phyloP scores from a whole-genome alignment of 805 yeast species.

The Zygosaccharomyces bailii region DNA sequence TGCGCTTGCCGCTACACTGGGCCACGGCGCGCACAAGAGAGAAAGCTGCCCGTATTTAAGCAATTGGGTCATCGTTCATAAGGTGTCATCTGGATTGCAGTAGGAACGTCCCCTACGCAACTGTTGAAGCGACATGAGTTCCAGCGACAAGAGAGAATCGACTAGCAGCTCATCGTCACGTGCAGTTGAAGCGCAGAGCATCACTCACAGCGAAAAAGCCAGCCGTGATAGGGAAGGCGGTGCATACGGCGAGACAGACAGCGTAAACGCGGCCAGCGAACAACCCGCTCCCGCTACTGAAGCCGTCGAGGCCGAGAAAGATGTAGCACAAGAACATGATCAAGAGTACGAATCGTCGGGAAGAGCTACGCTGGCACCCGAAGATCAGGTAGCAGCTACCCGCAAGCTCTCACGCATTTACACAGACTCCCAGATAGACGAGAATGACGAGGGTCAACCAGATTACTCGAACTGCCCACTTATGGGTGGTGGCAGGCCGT shows the following conservation, averaged over 20 bases:
- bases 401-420: conserved; percentile 42
- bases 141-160: background rate
- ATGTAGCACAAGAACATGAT: background rate
- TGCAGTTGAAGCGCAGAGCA: background rate
- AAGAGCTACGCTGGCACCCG: conserved; percentile 4
- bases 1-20: background rate
- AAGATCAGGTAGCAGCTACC: conserved; percentile 28
- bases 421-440: conserved; percentile 37
- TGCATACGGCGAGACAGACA: background rate
- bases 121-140: background rate
- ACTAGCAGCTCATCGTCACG: background rate
- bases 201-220: background rate
- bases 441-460: conserved; percentile 29
- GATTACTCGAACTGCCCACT: conserved; percentile 42
- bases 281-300: background rate
- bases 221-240: too few species aligned
- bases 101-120: too few species aligned
- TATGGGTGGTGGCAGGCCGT: conserved; percentile 67
- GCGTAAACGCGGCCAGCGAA: background rate
- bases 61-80: too few species aligned
- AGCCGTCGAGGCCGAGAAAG: background rate
- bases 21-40: too few species aligned
- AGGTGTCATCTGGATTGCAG: too few species aligned
- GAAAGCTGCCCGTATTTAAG: background rate
- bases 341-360: background rate